Evolutionary conservation across 116 monocot genomes (phyloP), one percentile per base, ranked within the genome.

Genomic region (Dioscorea cayenensis): DNA sequence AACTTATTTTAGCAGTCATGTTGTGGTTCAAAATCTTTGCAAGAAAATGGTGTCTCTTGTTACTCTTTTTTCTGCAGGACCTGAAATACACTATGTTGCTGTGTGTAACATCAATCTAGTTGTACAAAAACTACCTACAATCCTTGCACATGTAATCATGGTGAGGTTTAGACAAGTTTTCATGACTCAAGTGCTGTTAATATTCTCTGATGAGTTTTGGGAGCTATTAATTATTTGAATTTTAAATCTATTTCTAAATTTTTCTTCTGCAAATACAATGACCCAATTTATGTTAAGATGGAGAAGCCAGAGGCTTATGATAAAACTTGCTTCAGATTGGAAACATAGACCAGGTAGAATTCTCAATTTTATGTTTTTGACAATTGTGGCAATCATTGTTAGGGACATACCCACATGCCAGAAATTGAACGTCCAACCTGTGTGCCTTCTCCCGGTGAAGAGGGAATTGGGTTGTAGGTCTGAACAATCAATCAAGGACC

Each of bases 251-350:
- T 69, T 49, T 63, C 18, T 72, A 99, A 94, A 94, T 99, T 25
- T 25, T 99, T 99, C 77, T 99, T 99, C 75, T 94, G 99, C 85
- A 99, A 99, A 76, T 99, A 99, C 79, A 99, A 99, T 85, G 99
- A 99, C 77, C 99, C 99, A 23, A 94, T 99, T 72, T 99, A 99
- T 89, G 99, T 99, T 60, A 99, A 99, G 83, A 99, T 99, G 99
- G 99, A 99, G 77, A 99, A 99, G 58, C 51, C 94, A 65, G 99
- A 99, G 82, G 82, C 94, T 99, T 74, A 99, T 99, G 99, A 99
- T 99, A 78, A 99, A 94, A 85, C 94, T 99, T 76, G 99, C 99
- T 76, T 99, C 94, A 27, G 94, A 99, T 63, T 77, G 94, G 94
- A 28, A 99, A 99, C 71, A 91, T 99, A 63, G 99, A 99, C 65